Evolutionary conservation across 2,329 filamentous ascomycete species (phyloP).

Genomic region (Sarocladium brachiariae): DNA sequence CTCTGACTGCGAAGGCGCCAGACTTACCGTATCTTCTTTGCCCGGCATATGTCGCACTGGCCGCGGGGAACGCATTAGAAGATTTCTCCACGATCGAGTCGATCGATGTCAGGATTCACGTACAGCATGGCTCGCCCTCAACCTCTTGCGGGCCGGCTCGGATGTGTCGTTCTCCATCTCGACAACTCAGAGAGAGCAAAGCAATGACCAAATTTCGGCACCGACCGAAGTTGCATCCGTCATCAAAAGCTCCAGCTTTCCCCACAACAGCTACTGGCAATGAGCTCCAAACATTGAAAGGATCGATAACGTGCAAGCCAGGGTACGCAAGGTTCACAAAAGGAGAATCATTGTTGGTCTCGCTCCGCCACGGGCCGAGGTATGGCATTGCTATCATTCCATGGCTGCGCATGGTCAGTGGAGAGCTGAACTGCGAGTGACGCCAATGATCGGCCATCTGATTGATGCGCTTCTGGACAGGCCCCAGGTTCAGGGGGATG

Average conservation of each 20-base stretch:
- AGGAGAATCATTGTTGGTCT: slow-evolving; percentile 6
- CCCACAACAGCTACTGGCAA: not conserved
- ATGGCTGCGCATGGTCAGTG: not conserved
- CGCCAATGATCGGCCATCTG: not conserved
- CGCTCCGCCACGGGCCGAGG: slow-evolving; percentile 27
- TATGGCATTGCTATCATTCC: slow-evolving; percentile 12
- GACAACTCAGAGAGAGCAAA: not conserved
- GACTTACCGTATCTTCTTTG: slow-evolving; percentile 37
- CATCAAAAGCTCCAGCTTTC: not conserved
- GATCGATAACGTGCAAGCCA: not conserved
- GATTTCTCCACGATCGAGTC: not conserved
- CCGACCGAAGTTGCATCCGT: not conserved
- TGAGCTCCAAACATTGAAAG: not conserved
- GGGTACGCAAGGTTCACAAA: not conserved
- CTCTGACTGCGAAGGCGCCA: too few relatives aligned
- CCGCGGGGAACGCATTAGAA: not conserved
- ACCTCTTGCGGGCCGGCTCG: slow-evolving; percentile 31
- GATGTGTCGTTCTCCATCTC: slow-evolving; percentile 20
- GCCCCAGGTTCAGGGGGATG: not conserved
- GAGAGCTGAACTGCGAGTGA: not conserved
- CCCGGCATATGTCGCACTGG: slow-evolving; percentile 41
- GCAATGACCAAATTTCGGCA: not conserved
- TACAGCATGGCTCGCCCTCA: slow-evolving; percentile 36
- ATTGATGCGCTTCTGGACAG: slow-evolving; percentile 5
- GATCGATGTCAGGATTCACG: slow-evolving; percentile 13